phyloP scores from a whole-genome alignment of 345 rosid genomes.

The Boechera retrofracta region DNA sequence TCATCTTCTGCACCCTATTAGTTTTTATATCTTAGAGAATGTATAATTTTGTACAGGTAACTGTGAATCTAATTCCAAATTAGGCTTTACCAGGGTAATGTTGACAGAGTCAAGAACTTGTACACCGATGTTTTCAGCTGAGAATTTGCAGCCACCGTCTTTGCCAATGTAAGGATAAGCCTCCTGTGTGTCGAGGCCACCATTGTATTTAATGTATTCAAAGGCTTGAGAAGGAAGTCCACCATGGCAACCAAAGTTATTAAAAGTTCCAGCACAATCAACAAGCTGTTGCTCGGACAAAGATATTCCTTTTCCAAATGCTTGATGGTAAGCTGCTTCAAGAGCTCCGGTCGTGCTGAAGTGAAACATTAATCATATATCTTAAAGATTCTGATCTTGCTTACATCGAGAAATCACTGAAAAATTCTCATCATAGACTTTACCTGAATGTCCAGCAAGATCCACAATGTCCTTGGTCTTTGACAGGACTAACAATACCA shows the following conservation, averaged over 20 bases:
- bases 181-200: constrained; percentile 89
- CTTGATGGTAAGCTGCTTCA: constrained; percentile 94
- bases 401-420: neutral
- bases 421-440: neutral
- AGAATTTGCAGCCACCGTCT: constrained; percentile 74
- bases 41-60: neutral
- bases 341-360: constrained; percentile 92
- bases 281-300: constrained; percentile 94
- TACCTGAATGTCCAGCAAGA: constrained; percentile 99
- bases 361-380: neutral
- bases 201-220: constrained; percentile 89
- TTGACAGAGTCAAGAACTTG: constrained; percentile 71
- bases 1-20: constrained; percentile 89
- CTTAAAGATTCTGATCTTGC: neutral
- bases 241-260: constrained; percentile 85
- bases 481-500: constrained; percentile 90
- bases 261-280: constrained; percentile 84
- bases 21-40: neutral
- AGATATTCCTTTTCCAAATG: constrained; percentile 75
- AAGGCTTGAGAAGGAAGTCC: constrained; percentile 97
- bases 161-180: constrained; percentile 76
- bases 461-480: constrained; percentile 92
- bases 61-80: neutral
- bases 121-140: constrained; percentile 77
- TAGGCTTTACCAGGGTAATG: constrained; percentile 68